Conservation (phyloP, 176 grass and related monocot genomes). For the Oryza officinalis region DNA sequence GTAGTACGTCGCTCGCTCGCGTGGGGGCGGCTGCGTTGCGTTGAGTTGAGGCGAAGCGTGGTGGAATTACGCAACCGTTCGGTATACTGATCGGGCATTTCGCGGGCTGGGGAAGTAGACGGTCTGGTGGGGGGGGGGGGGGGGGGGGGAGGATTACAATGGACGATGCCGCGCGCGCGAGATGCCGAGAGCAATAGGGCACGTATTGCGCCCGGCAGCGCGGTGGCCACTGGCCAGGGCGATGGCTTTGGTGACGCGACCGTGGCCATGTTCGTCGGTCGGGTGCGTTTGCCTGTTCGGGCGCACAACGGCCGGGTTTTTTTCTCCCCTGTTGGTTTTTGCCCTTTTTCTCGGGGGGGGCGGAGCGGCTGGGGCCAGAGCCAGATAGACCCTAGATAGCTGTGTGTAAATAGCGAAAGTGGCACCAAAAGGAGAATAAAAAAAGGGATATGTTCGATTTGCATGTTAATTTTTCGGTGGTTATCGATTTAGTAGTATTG, state of each 20-base stretch:
- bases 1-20: too few relatives aligned
- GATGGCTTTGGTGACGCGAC: neutral
- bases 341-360: neutral
- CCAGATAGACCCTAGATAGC: neutral
- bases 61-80: neutral
- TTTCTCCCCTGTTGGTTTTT: neutral
- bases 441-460: constrained; percentile 8
- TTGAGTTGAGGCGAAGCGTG: too few relatives aligned
- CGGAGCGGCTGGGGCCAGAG: neutral
- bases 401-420: neutral
- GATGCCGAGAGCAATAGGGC: neutral
- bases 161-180: too few relatives aligned
- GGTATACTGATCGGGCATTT: too few relatives aligned
- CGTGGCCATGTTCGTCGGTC: neutral
- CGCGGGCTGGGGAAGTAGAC: too few relatives aligned
- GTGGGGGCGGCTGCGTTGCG: neutral
- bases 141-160: too few relatives aligned
- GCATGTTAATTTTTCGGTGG: neutral
- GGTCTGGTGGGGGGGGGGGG: too few relatives aligned
- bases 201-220: too few relatives aligned
- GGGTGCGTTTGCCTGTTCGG: constrained; percentile 1
- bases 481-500: neutral
- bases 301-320: neutral
- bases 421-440: neutral
- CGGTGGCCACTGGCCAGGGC: too few relatives aligned